A percentile compares a stretch with the other conserved stretches of the same genome.
Evolutionary conservation across 2,329 filamentous ascomycete species (phyloP).

Genomic region (Penicillium griseofulvum): DNA sequence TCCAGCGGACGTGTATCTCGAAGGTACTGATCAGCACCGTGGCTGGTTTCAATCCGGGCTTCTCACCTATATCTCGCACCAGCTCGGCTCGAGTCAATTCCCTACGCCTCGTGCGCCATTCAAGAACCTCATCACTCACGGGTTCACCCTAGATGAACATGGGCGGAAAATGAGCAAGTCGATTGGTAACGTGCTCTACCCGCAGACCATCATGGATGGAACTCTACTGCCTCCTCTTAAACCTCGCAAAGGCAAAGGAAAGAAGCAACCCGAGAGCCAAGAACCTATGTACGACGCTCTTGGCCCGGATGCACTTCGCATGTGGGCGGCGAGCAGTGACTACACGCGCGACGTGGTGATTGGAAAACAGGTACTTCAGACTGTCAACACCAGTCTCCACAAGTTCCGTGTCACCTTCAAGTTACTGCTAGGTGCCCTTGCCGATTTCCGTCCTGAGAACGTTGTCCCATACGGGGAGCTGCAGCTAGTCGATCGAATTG

Average conservation of each 20-base stretch:
- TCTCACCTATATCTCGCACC: conserved; percentile 73
- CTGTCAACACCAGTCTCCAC: conserved; percentile 71
- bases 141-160: conserved; percentile 83
- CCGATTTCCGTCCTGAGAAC: conserved; percentile 50
- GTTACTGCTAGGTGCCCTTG: conserved; percentile 78
- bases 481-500: conserved; percentile 68
- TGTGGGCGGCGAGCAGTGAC: conserved; percentile 91
- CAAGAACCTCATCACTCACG: conserved; percentile 87
- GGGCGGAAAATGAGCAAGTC: conserved; percentile 99
- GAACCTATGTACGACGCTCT: conserved; percentile 62
- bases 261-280: conserved; percentile 37
- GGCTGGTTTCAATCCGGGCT: conserved; percentile 98
- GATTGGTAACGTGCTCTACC: conserved; percentile 80
- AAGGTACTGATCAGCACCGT: conserved; percentile 92
- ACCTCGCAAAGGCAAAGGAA: conserved; percentile 57
- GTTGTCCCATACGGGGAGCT: conserved; percentile 47
- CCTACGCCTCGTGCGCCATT: conserved; percentile 64
- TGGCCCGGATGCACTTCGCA: conserved; percentile 79
- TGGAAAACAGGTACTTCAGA: conserved; percentile 71
- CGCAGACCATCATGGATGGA: conserved; percentile 80
- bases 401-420: conserved; percentile 90
- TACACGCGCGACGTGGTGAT: conserved; percentile 86
- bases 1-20: conserved; percentile 80
- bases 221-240: conserved; percentile 70
- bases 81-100: conserved; percentile 35